Base-by-base conservation (phyloP, 257 asterid genomes). In the Eucommia ulmoides region DNA sequence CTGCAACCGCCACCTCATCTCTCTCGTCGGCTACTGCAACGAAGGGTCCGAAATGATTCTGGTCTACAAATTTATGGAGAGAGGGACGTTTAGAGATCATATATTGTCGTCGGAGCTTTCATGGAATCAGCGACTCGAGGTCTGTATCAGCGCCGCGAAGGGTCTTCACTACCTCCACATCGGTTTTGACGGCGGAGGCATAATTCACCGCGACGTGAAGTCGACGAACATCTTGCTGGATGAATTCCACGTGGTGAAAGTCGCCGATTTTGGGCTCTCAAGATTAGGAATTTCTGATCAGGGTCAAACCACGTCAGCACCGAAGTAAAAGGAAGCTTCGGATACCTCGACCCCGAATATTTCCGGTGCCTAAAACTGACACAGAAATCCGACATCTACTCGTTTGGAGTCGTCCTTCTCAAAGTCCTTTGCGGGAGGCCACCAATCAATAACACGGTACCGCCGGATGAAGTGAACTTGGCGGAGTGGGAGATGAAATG, bases 1-100 rank as follows among this genome's bases (percentile, higher is more conserved):
- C n/a, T n/a, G n/a, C n/a, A n/a, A n/a, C n/a, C n/a, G n/a, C n/a
- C n/a, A n/a, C n/a, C n/a, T n/a, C n/a, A n/a, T n/a, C n/a, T n/a
- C n/a, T n/a, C n/a, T n/a, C n/a, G n/a, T n/a, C n/a, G n/a, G n/a
- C n/a, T n/a, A n/a, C n/a, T n/a, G n/a, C n/a, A n/a, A n/a, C n/a
- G n/a, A n/a, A n/a, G n/a, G n/a, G n/a, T n/a, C n/a, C n/a, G n/a
- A n/a, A n/a, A n/a, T n/a, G n/a, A n/a, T n/a, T n/a, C n/a, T n/a
- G n/a, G n/a, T n/a, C n/a, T n/a, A 86, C 6, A 84, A 78, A 61
- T 78, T 75, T 67, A 73, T 78, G 93, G 80, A 71, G 61, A 78
- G 64, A 49, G 84, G 84, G 0, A 66, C 84, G n/a, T 55, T 78
- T 19, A 66, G 80, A 18, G 84, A 78, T 19, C 93, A 81, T 68